Base-by-base conservation (phyloP, 352 stramenopile species). In the Pilasporangium apinafurcum region DNA sequence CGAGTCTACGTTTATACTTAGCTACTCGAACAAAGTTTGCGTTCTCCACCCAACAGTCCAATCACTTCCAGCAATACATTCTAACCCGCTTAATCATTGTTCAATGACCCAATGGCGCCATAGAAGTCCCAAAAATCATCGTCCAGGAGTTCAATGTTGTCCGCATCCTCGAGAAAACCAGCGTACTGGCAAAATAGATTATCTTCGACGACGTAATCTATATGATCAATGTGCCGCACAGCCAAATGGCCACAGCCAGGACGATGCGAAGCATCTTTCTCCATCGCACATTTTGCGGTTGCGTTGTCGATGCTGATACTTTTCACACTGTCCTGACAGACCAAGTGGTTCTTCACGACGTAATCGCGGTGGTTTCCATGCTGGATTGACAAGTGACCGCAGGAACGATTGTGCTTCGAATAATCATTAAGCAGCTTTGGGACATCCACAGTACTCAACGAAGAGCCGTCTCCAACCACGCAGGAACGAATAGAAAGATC, bases 81-180 rank as follows among this genome's bases (percentile, higher is more conserved):
- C n/a, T n/a, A n/a, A n/a, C n/a, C n/a, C n/a, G n/a, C 13, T 48
- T 21, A 48, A 22, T 72, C 62, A 8, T 48, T 60, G 44, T 72
- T 68, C 44, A 86, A 68, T 26, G 73, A 74, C 28, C 72, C 73
- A 29, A 86, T 67, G 17, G 78, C 78, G 27, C 65, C 74, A 37
- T 86, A 90, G 37, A 90, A 90, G 33, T 85, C 78, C 78, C 78
- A 90, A 50, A 90, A 90, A 30, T 87, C 78, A 32, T 90, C 78
- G 27, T 78, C 74, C 22, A 90, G 57, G 31, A 90, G 54, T 53
- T 85, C 72, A 8, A 85, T 62, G 20, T 65, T 59, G 37, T 87
- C 75, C 33, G 64, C 57, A 9, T 57, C 62, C 10, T 80, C 68
- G 21, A 83, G 56, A 50, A 73, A 66, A 12, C 63, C 76, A 13